Conservation (phyloP, 1,284 basidiomycete species). For the Tilletia horrida region DNA sequence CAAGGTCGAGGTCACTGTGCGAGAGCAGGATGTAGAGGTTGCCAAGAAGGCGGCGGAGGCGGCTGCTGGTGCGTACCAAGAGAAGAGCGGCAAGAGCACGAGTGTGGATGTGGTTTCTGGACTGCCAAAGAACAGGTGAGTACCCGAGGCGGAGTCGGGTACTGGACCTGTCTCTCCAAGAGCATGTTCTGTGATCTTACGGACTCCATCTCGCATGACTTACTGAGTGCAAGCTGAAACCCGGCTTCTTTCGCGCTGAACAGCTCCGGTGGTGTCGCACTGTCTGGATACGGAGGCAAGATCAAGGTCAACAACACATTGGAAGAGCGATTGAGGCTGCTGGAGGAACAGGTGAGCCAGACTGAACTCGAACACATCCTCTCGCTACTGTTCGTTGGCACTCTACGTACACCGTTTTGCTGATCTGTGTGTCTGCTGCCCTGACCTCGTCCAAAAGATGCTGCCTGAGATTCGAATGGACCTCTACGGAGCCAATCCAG, state of each 20-base stretch:
- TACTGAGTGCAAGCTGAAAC: background rate
- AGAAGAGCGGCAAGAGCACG: slow-evolving; percentile 71
- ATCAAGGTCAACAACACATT: slow-evolving; percentile 54
- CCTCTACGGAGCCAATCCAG: slow-evolving; percentile 50
- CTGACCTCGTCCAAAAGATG: slow-evolving; percentile 30
- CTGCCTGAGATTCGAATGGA: slow-evolving; percentile 52
- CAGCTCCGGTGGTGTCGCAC: slow-evolving; percentile 42
- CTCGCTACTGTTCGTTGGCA: background rate
- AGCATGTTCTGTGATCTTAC: no score
- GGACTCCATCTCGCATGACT: no score
- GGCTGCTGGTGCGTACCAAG: slow-evolving; percentile 67
- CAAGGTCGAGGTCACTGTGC: slow-evolving; percentile 42
- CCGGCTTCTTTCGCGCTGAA: background rate
- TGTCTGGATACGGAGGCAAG: slow-evolving; percentile 43
- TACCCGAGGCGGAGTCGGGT: background rate
- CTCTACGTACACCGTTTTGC: no score
- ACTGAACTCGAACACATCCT: background rate
- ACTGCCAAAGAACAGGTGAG: slow-evolving; percentile 71
- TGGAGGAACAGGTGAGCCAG: slow-evolving; percentile 41
- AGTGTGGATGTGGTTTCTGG: slow-evolving; percentile 66
- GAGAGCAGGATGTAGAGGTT: slow-evolving; percentile 40
- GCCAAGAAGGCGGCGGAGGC: slow-evolving; percentile 53
- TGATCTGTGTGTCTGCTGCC: no score
- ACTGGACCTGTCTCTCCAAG: no score
- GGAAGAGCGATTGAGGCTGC: slow-evolving; percentile 48